A percentile compares a stretch with the other conserved stretches of the same genome.
phyloP scores from a whole-genome alignment of 140 eudicot species.

The Cichorium intybus region DNA sequence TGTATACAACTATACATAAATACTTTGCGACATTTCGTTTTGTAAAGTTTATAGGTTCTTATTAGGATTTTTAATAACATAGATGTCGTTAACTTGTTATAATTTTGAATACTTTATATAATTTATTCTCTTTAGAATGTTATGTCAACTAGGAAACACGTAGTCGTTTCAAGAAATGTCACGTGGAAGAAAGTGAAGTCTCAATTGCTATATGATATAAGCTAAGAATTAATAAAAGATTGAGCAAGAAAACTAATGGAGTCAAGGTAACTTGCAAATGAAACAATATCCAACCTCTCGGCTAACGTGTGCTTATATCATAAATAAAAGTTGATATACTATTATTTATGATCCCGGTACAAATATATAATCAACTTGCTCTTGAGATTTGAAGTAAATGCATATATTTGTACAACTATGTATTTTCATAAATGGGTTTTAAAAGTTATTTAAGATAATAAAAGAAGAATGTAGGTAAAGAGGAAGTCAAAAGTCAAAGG shows the following conservation, averaged over 20 bases:
- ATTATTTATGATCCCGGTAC: not conserved
- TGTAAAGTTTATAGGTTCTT: not conserved
- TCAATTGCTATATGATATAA: not conserved
- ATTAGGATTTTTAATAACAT: not conserved
- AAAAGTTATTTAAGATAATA: not conserved
- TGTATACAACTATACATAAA: not conserved
- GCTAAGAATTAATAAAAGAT: not conserved
- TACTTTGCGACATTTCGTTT: not conserved
- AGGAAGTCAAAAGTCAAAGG: slow-evolving; percentile 5
- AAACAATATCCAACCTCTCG: not conserved
- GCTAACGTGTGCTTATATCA: not conserved
- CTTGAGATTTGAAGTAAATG: too few species aligned
- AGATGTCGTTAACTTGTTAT: not conserved
- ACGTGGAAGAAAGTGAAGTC: not conserved
- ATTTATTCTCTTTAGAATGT: not conserved
- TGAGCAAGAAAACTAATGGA: not conserved
- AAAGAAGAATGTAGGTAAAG: slow-evolving; percentile 1
- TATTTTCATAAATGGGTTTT: not conserved
- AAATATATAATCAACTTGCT: too few species aligned
- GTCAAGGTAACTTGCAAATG: not conserved
- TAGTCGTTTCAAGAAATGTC: not conserved
- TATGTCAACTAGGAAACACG: not conserved
- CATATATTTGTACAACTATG: not conserved
- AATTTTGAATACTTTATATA: not conserved
- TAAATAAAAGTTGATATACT: not conserved